Percentiles rank a stretch among this genome's conserved stretches.
Conservation (phyloP, 768 basidiomycete species). For the Podaxis sp. region DNA sequence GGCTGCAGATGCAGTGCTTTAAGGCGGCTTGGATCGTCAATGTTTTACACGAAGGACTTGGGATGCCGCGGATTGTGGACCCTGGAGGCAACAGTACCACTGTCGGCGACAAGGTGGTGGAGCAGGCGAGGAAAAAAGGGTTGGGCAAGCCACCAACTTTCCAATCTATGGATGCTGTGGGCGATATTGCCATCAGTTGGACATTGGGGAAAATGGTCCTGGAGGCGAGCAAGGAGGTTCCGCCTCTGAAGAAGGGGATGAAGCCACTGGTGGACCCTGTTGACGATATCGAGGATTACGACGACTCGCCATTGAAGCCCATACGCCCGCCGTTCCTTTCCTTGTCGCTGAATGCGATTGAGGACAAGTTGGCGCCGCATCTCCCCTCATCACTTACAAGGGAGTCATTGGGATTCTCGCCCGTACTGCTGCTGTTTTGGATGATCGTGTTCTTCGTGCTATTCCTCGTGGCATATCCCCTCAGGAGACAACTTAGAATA, state of each 20-base stretch:
- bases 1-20: conserved; percentile 98
- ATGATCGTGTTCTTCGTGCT: conserved; percentile 42
- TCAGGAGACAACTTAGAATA: conserved; percentile 56
- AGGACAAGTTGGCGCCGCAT: conserved; percentile 65
- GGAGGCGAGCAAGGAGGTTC: conserved; percentile 89
- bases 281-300: conserved; percentile 57
- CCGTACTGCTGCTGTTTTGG: conserved; percentile 61
- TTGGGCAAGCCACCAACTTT: conserved; percentile 75
- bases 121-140: conserved; percentile 81
- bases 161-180: conserved; percentile 90
- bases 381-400: conserved; percentile 63
- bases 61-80: conserved; percentile 90
- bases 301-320: conserved; percentile 55
- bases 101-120: conserved; percentile 65
- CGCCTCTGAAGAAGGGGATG: conserved; percentile 39
- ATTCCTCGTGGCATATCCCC: conserved; percentile 47
- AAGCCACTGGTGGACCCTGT: conserved; percentile 74
- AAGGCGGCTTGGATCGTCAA: conserved; percentile 99
- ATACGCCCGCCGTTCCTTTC: conserved; percentile 65
- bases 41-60: conserved; percentile 93
- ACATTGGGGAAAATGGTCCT: conserved; percentile 99
- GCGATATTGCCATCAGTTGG: conserved; percentile 94
- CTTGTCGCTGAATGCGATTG: conserved; percentile 48
- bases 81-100: conserved; percentile 76
- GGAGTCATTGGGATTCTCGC: conserved; percentile 71